phyloP scores from a whole-genome alignment of 805 yeast species.

The Candida montana region DNA sequence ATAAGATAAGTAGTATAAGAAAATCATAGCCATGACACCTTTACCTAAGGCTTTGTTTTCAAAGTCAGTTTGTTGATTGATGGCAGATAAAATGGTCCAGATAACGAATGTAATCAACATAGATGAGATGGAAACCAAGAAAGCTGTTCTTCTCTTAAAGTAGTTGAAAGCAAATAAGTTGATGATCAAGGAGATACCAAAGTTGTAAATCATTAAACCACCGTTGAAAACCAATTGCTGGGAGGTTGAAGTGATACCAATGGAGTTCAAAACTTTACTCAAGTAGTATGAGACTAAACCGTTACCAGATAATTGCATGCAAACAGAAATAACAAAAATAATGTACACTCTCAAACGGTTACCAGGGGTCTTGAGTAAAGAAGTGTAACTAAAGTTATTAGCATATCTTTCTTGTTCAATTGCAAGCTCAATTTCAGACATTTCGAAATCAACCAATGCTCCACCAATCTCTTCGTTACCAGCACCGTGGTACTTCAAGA shows the following conservation, averaged over 20 bases:
- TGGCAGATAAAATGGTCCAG: slow-evolving; percentile 42
- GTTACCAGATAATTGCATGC: slow-evolving; percentile 45
- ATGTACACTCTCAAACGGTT: slow-evolving; percentile 37
- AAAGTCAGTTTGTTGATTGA: slow-evolving; percentile 35
- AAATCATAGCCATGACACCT: slow-evolving; percentile 45
- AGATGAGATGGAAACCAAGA: slow-evolving; percentile 28
- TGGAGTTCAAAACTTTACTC: slow-evolving; percentile 41
- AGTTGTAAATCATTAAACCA: slow-evolving; percentile 42
- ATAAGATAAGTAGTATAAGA: slow-evolving; percentile 37
- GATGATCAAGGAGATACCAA: slow-evolving; percentile 26
- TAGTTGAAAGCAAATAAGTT: slow-evolving; percentile 20
- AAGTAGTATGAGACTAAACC: slow-evolving; percentile 46
- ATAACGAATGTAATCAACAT: slow-evolving; percentile 34
- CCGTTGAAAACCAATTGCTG: slow-evolving; percentile 44
- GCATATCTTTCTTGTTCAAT: slow-evolving; percentile 35
- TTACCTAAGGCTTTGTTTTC: slow-evolving; percentile 33
- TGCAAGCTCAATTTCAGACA: slow-evolving; percentile 35
- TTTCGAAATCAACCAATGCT: slow-evolving; percentile 33
- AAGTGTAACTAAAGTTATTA: slow-evolving; percentile 28
- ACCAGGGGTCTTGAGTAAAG: slow-evolving; percentile 32
- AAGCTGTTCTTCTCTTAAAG: slow-evolving; percentile 32
- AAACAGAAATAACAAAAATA: slow-evolving; percentile 25
- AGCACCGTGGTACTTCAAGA: slow-evolving; percentile 35
- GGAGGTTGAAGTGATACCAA: slow-evolving; percentile 42
- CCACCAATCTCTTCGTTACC: slow-evolving; percentile 21